Evolutionary conservation across 2,329 filamentous ascomycete genomes (phyloP), one percentile per base, ranked within the genome.

Genomic region (Colletotrichum somersetense): DNA sequence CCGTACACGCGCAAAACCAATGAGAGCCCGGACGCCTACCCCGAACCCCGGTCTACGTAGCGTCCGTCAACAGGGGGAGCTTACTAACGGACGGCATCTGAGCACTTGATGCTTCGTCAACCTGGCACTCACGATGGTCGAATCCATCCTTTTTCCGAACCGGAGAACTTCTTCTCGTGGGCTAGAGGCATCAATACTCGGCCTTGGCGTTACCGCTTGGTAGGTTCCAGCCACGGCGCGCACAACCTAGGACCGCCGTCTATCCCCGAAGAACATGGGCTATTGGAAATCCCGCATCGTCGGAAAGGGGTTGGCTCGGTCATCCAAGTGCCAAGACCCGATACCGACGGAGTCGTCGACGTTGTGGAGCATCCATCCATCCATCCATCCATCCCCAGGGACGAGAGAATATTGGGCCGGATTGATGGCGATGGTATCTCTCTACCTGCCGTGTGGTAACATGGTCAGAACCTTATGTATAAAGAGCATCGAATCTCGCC

Each of bases 41-140:
- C 1, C 16, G n/a, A 18, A 2, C 20, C 42, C 10, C 12, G 1
- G 26, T 38, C 68, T 26, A 53, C 16, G 26, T 30, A 23, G 53
- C 1, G 20, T 6, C 53, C 1, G 20, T 6, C 53, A 56, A 59
- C 53, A 38, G 26, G 61, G 66, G 66, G 66, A 35, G 33, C 66
- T 72, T 61, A 72, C 66, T 72, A 56, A 72, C 40, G 30, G 26
- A 18, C 70, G 65, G 23, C 8, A 20, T 30, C 38, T 61, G 33
- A 30, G 50, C 50, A 64, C 48, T 18, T 14, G 14, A 65, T 64
- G 46, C 30, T 69, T 70, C 12, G 61, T 55, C 62, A 55, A 55
- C 12, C 42, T 8, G 20, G 14, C 3, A 40, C 23, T 26, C 7
- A 5, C 55, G 10, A 23, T 20, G 23, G 44, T 48, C 40, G 10